These are phyloP conservation scores for Paspalum vaginatum DNA, from an alignment of 176 grass and related monocot genomes.

Conservation along the genomic window DNA sequence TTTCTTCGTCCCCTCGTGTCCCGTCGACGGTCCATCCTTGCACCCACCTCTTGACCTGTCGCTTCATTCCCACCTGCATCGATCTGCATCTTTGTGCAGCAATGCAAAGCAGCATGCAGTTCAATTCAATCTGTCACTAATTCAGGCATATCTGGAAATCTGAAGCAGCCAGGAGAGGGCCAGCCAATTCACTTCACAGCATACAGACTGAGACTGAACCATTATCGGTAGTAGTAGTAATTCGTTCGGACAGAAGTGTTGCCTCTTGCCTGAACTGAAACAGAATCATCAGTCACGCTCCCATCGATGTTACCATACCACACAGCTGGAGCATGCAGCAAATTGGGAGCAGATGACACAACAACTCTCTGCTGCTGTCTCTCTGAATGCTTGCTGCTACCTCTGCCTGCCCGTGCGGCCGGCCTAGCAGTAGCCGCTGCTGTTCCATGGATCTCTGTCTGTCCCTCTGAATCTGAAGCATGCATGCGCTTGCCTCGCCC, in stretches of 20 bases:
- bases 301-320: neutral
- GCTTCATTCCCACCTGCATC: constrained; percentile 24
- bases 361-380: too few species aligned
- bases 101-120: neutral
- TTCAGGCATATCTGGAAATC: neutral
- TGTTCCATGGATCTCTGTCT: neutral
- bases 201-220: neutral
- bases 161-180: neutral
- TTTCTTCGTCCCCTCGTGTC: neutral
- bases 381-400: neutral
- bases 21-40: constrained; percentile 1
- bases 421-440: neutral
- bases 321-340: neutral
- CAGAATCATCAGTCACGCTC: too few species aligned
- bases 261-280: too few species aligned
- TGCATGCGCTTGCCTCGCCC: neutral
- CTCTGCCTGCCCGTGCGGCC: too few species aligned
- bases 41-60: constrained; percentile 29
- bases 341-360: neutral
- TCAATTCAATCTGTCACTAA: neutral
- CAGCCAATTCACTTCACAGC: neutral
- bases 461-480: neutral
- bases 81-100: neutral
- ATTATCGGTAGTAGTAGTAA: neutral
- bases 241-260: too few species aligned